Conservation (phyloP, 768 basidiomycete genomes). For the Leucocoprinus birnbaumii region DNA sequence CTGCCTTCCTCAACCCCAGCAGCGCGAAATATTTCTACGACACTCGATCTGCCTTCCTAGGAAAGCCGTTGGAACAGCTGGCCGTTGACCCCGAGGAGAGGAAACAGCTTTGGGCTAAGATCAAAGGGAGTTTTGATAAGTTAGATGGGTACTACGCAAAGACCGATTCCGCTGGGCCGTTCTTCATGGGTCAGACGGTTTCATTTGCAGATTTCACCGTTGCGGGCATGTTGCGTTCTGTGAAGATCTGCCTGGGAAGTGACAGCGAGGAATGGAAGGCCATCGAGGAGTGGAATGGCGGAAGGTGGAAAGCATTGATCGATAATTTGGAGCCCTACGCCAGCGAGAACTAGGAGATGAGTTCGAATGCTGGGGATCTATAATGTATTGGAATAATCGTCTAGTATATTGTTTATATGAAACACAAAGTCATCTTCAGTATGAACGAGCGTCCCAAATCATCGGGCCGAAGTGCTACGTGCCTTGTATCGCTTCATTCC, state of each 20-base stretch:
- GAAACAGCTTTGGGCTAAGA: constrained; percentile 3
- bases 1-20: neutral
- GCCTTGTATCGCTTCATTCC: too few species aligned
- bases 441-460: too few species aligned
- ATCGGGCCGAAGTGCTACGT: too few species aligned
- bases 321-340: constrained; percentile 10
- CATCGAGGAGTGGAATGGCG: constrained; percentile 15
- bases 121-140: constrained; percentile 4
- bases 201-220: constrained; percentile 25
- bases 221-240: constrained; percentile 18
- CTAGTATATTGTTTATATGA: too few species aligned
- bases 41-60: constrained; percentile 4
- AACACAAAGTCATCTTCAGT: too few species aligned
- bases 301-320: constrained; percentile 21
- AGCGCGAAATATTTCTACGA: constrained; percentile 3
- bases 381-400: too few species aligned
- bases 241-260: constrained; percentile 17
- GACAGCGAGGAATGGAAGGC: constrained; percentile 25
- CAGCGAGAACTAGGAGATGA: neutral
- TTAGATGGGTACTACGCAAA: constrained; percentile 1
- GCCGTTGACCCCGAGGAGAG: neutral
- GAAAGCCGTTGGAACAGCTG: neutral
- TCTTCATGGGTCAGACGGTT: constrained; percentile 13
- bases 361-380: too few species aligned
- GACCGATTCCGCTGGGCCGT: neutral